Base-by-base conservation (phyloP, 129 eudicot genomes). In the Artemisia annua region DNA sequence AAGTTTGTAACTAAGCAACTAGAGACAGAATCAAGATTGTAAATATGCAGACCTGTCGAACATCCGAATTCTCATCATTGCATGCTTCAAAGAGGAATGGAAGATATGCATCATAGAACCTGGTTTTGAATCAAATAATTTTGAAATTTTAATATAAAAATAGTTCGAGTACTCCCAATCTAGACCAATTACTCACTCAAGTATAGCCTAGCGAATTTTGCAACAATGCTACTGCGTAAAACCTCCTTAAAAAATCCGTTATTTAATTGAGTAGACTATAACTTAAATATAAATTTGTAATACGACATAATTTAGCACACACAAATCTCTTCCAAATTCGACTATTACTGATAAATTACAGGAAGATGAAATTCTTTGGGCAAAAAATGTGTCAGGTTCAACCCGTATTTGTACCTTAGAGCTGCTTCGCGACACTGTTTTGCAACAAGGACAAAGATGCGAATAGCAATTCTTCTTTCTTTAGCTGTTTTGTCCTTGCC, bases 1-100 rank as follows among this genome's bases (percentile, higher is more conserved):
- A 13, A 52, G 58, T 8, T 53, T 53, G 7, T 53, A 53, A 53
- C 9, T 14, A 13, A n/a, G 58, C 16, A 53, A 16, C 57, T 8
- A 39, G 39, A 5, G 44, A 53, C 58, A 53, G 18, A 51, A 51
- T 15, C 15, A 15, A 14, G 20, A 18, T 53, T 53, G 20, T 8
- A 16, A 2, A 1, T 9, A 18, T 58, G 56, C 86, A 63, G 26
- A 94, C 98, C 97, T 94, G 97, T 44, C 97, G 86, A 35, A 94
- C 96, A 84, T 94, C 98, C 8, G 98, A 78, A 67, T 72, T 87
- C 75, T 94, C 97, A 68, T 94, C 98, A 75, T 90, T 90, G 85
- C 98, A 90, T 52, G 96, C 98, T 81, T 94, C 98, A 67, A 94
- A 82, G 73, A 94, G 90, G 78, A 94, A 88, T 50, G 98, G 98